Evolutionary conservation across 148 eudicot species (phyloP).

Genomic region (Nyssa sinensis): DNA sequence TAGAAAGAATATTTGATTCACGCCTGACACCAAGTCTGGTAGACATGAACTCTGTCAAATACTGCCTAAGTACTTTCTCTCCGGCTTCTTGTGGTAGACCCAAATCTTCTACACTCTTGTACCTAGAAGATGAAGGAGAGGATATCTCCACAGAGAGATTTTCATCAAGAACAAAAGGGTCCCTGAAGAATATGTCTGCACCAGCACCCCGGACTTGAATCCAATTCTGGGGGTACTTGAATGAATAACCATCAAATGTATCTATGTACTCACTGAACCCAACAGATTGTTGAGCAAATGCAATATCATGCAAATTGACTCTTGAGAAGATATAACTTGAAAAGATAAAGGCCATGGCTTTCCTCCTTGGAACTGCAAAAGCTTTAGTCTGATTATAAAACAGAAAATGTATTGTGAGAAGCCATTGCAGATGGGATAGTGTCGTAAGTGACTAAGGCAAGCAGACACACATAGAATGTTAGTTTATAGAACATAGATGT

Average conservation of each 20-base stretch:
- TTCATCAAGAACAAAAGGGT: slow-evolving; percentile 87
- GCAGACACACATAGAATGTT: slow-evolving; percentile 5
- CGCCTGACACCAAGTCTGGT: slow-evolving; percentile 95
- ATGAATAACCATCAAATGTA: slow-evolving; percentile 85
- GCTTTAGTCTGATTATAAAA: slow-evolving; percentile 77
- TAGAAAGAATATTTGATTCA: slow-evolving; percentile 66
- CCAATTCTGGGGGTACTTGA: slow-evolving; percentile 83
- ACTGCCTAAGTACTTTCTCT: slow-evolving; percentile 71
- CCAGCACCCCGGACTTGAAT: slow-evolving; percentile 96
- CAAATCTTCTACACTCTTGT: slow-evolving; percentile 82
- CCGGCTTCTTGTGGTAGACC: slow-evolving; percentile 90
- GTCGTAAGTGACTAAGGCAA: neutral
- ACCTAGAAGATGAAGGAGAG: slow-evolving; percentile 92
- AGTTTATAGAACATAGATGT: slow-evolving; percentile 9
- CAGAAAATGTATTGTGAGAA: slow-evolving; percentile 57
- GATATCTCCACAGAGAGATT: slow-evolving; percentile 77
- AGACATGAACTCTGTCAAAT: slow-evolving; percentile 96
- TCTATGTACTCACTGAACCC: slow-evolving; percentile 76
- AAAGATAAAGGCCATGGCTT: slow-evolving; percentile 45
- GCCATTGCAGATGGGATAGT: slow-evolving; percentile 26
- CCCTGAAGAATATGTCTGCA: slow-evolving; percentile 95
- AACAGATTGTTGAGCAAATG: slow-evolving; percentile 54
- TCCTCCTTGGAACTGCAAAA: slow-evolving; percentile 88
- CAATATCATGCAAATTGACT: slow-evolving; percentile 25
- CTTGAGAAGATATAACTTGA: slow-evolving; percentile 54